Evolutionary conservation across 2,329 filamentous ascomycete species (phyloP), one percentile per base, ranked within the genome.

Genomic region (Epichloe coenophiala): DNA sequence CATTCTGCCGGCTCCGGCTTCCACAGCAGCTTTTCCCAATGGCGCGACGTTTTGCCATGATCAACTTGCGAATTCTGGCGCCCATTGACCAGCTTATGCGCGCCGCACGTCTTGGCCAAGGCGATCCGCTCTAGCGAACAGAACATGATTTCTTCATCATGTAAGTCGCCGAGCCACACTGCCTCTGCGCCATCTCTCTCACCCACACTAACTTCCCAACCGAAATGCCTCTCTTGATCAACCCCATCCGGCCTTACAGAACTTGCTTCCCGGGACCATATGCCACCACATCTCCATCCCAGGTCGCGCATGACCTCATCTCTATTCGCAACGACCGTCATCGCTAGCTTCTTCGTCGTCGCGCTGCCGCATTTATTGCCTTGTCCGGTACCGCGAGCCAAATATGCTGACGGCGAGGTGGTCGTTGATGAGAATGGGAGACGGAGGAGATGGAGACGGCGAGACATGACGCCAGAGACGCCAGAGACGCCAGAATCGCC

Each of bases 241-340:
- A 38, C 17, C 47, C 31, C 44, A 47, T 50, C 48, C 48, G 42
- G 49, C 21, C 17, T 11, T 2, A 33, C 33, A 39, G 35, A 17
- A 44, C 27, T 36, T 17, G 27, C 33, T 49, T 46, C 27, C 50
- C 45, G 48, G 53, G 49, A 57, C 63, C 65, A 93, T 31, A 31
- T 93, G 86, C 83, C 88, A 61, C 86, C 88, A 54, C 85, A 91
- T 69, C 82, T 98, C 41, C 93, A 98, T 68, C 93, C 93, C 36
- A 84, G 90, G 67, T 97, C 91, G 58, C 84, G 88, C 61, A 87
- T 88, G 72, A 98, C 93, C 60, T 90, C 86, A 51, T 93, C 89
- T 44, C 83, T 98, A 54, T 98, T 98, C 72, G 89, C 88, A 47
- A 88, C 86, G n/a, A 97, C 91, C 1, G 78, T 97, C 50, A 76